Evolutionary conservation across 2,329 filamentous ascomycete genomes (phyloP), one percentile per base, ranked within the genome.

Genomic region (Trichoderma breve): DNA sequence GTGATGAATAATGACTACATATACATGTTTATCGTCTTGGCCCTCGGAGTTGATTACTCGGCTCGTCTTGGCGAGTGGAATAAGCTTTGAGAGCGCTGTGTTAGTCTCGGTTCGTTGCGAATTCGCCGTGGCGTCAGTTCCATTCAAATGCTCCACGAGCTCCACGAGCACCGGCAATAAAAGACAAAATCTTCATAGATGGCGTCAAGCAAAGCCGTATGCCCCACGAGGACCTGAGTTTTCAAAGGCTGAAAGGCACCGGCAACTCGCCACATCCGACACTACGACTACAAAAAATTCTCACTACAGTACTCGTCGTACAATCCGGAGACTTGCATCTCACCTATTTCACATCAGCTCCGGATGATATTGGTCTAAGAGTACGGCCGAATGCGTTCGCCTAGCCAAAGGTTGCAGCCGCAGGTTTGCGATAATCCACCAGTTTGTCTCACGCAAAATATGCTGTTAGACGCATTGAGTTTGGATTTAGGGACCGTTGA

Each of bases 401-500:
- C 26, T 69, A 58, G 36, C 34, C n/a, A 18, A 51, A 51, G 55
- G 65, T 69, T 60, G 36, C 36, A 69, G 65, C 65, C 65, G 55
- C 34, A 43, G 32, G 18, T 43, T 47, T 69, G 65, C n/a, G 26
- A 61, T 18, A 26, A 28, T 28, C 65, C 36, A 21, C 36, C 34
- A 26, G 26, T 7, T 60, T 69, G 65, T 69, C 65, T 69, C 65
- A 34, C 53, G 28, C 32, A n/a, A 51, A 47, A 61, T 39, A 34
- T 60, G 53, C 14, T 26, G 55, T 1, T 14, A 1, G 26, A 26
- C 12, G 53, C 65, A 47, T 68, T 30, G 36, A 32, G 51, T 47
- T 60, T 30, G 24, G 21, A 3, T 36, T 18, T 53, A 18, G 15
- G 18, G 21, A 9, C 18, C 26, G 64, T 36, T 32, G n/a, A n/a